A percentile compares a stretch with the other conserved stretches of the same genome.
Conservation (phyloP, 805 yeast genomes). For the Saccharomycopsis olivae region DNA sequence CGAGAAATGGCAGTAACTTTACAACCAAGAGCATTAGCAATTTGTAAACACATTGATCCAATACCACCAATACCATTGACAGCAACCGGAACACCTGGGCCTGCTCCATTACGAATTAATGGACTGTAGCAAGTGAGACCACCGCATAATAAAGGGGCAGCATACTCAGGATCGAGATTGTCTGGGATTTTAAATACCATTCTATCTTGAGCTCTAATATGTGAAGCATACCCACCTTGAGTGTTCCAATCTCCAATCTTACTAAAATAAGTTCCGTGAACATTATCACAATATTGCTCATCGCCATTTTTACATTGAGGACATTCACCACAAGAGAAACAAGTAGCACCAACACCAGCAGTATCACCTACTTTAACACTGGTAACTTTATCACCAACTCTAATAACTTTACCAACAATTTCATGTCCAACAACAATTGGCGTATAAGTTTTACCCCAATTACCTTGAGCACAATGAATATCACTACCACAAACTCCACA, state of each 20-base stretch:
- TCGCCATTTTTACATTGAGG: conserved; percentile 41
- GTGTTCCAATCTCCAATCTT: conserved; percentile 36
- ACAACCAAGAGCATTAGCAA: conserved; percentile 45
- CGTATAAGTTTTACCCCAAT: conserved; percentile 29
- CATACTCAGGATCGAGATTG: conserved; percentile 28
- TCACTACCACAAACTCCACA: conserved; percentile 64
- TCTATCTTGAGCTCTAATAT: conserved; percentile 31
- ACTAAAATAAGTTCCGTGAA: conserved; percentile 40
- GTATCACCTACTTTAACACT: conserved; percentile 52
- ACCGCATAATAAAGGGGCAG: conserved; percentile 46
- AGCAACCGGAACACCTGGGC: conserved; percentile 40
- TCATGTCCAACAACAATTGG: conserved; percentile 52
- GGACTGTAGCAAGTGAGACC: conserved; percentile 48
- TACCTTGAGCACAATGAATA: conserved; percentile 39
- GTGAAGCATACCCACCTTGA: conserved; percentile 44
- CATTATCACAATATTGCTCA: conserved; percentile 43
- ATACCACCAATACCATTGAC: conserved; percentile 47
- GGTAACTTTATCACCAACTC: conserved; percentile 46
- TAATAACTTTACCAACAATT: conserved; percentile 47
- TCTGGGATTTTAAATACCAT: conserved; percentile 41
- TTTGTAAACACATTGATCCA: conserved; percentile 44
- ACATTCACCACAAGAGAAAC: conserved; percentile 53
- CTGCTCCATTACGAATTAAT: conserved; percentile 31
- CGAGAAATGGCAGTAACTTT: conserved; percentile 48
- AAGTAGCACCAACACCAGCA: conserved; percentile 73